Evolutionary conservation across 2,329 filamentous ascomycete genomes (phyloP), one percentile per base, ranked within the genome.

Genomic region (Hawksworthiomyces lignivorus): DNA sequence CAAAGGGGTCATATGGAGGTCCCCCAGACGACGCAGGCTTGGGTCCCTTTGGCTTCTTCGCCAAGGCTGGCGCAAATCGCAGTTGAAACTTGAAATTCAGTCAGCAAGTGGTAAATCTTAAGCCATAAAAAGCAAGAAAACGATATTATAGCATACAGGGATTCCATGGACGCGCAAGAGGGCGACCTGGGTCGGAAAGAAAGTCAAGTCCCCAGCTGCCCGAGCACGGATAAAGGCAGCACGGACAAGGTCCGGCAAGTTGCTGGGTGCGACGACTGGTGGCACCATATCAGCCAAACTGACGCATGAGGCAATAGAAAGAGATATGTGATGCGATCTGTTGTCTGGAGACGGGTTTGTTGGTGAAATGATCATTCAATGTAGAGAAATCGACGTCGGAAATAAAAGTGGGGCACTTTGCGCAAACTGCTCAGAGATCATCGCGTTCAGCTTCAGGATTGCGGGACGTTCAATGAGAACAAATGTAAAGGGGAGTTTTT

Each of bases 51-150:
- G 82, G 81, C 54, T 87, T 87, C 53, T 75, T 75, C 36, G 79
- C 79, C 5, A 87, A 68, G 0, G 80, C 63, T 0, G 81, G 81
- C 8, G 81, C 82, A 65, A 77, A 87, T 39, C 82, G 80, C 3
- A 87, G 64, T 62, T 87, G 83, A 55, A 86, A 84, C 81, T 85
- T 48, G 6, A 1, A 27, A 19, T 12, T 7, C 7, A 10, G 17
- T 21, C 15, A 32, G 26, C 5, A 17, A n/a, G n/a, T n/a, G n/a
- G n/a, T n/a, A n/a, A n/a, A n/a, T n/a, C n/a, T n/a, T n/a, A n/a
- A n/a, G n/a, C n/a, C n/a, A n/a, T n/a, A n/a, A n/a, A n/a, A n/a
- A 33, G 5, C n/a, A 32, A 19, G 17, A 19, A 26, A 21, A 9
- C 7, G 11, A 14, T 7, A 6, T 10, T 2, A 2, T n/a, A 55